A percentile compares a stretch with the other conserved stretches of the same genome.
phyloP scores from a whole-genome alignment of 176 grass and related monocot genomes.

The Carex scoparia region DNA sequence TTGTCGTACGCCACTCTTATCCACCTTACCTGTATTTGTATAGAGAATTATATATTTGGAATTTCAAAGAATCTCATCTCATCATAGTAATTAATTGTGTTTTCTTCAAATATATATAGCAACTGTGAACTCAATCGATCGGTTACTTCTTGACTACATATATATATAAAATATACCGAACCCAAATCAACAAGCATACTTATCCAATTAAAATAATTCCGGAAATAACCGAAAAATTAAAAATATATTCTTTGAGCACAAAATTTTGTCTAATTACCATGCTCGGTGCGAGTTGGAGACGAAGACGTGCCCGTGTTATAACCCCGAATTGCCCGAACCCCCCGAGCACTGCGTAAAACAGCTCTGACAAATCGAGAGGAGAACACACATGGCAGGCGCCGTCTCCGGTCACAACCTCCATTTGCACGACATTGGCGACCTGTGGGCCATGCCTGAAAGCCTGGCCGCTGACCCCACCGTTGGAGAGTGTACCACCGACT shows the following conservation, averaged over 20 bases:
- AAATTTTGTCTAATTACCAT: slow-evolving; percentile 30
- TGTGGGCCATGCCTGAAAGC: slow-evolving; percentile 78
- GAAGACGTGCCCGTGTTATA: slow-evolving; percentile 85
- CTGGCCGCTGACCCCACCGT: slow-evolving; percentile 88
- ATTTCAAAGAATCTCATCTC: background rate
- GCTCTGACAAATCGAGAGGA: slow-evolving; percentile 33
- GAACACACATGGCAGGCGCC: slow-evolving; percentile 63
- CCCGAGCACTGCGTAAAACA: slow-evolving; percentile 83
- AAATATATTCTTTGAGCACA: too few relatives aligned
- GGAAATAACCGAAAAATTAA: too few relatives aligned
- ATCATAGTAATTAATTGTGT: background rate
- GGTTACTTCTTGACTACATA: background rate
- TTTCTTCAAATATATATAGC: background rate
- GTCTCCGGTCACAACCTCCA: slow-evolving; percentile 65
- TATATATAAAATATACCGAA: background rate
- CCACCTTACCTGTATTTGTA: slow-evolving; percentile 65
- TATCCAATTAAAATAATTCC: background rate
- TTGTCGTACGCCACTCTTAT: slow-evolving; percentile 61
- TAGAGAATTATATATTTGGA: background rate
- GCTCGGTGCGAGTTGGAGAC: slow-evolving; percentile 45
- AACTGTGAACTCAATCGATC: background rate
- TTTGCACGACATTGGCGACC: slow-evolving; percentile 75
- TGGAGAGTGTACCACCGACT: slow-evolving; percentile 94
- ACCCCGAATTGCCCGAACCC: slow-evolving; percentile 96
- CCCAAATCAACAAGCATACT: background rate